Conservation (phyloP, 495 filamentous ascomycete species). For the Penicillium manginii region DNA sequence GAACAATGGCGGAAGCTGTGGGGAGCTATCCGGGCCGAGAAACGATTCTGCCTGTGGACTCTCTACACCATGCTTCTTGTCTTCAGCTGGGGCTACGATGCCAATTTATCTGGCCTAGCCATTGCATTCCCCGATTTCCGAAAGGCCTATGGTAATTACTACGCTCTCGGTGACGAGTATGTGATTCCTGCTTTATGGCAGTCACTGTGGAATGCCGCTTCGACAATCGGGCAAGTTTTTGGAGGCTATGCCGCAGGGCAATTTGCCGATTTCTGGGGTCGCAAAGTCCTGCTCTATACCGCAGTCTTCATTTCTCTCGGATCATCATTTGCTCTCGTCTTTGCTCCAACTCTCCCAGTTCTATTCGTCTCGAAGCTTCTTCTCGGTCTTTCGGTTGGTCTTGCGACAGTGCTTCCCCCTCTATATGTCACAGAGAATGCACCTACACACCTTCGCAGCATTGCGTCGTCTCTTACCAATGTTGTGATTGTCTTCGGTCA, state of each 20-base stretch:
- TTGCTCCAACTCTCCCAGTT: conserved; percentile 13
- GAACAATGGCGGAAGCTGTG: conserved; percentile 17
- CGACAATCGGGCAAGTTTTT: conserved; percentile 20
- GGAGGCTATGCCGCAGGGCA: conserved; percentile 20
- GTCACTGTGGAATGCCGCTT: conserved; percentile 20
- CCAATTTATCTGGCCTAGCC: conserved; percentile 14
- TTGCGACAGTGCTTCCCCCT: conserved; percentile 16
- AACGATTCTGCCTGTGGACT: conserved; percentile 16
- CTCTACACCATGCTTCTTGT: conserved; percentile 21
- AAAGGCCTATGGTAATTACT: conserved; percentile 18
- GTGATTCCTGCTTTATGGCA: conserved; percentile 22
- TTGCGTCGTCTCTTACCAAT: conserved; percentile 17
- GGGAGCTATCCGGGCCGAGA: conserved; percentile 8
- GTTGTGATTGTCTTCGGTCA: conserved; percentile 20
- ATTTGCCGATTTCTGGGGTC: conserved; percentile 17
- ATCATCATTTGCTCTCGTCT: conserved; percentile 20
- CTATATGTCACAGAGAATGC: conserved; percentile 22
- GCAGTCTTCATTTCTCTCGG: conserved; percentile 10
- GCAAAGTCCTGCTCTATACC: conserved; percentile 12
- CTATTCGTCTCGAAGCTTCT: conserved; percentile 20
- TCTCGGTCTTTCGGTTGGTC: conserved; percentile 17
- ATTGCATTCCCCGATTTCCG: conserved; percentile 21
- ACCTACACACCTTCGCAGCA: conserved; percentile 16
- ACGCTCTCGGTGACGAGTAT: conserved; percentile 15
- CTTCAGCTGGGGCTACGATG: conserved; percentile 18